phyloP scores from a whole-genome alignment of 176 grass and related monocot species.

The Triticum monococcum region DNA sequence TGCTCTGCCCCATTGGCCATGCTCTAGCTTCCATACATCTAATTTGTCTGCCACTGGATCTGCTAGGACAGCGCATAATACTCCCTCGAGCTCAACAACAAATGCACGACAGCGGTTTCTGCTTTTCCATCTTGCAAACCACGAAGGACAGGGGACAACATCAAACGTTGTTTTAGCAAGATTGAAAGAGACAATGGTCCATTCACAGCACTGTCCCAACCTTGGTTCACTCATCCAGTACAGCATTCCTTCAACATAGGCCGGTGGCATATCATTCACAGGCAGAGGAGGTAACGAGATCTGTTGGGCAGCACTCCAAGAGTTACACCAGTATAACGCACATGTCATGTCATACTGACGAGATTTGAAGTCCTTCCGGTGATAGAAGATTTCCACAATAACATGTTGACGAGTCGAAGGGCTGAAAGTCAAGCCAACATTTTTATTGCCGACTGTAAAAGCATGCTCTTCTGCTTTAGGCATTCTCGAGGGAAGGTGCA shows the following conservation, averaged over 20 bases:
- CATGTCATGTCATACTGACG: neutral
- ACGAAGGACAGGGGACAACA: constrained; percentile 8
- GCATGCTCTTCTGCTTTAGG: neutral
- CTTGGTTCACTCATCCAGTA: constrained; percentile 24
- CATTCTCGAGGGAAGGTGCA: neutral
- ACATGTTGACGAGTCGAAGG: neutral
- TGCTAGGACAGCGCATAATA: neutral
- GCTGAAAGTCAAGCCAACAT: constrained; percentile 24
- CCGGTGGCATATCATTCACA: constrained; percentile 24
- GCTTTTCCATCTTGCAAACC: neutral
- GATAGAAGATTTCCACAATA: neutral
- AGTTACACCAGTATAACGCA: neutral
- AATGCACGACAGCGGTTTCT: neutral
- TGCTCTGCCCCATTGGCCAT: neutral
- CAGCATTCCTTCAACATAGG: neutral
- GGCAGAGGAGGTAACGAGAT: neutral
- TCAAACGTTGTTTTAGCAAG: neutral
- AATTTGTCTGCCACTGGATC: neutral
- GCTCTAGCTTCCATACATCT: constrained; percentile 22
- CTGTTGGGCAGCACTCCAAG: neutral
- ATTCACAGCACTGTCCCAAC: neutral
- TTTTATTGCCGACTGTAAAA: constrained; percentile 14
- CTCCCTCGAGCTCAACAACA: constrained; percentile 8
- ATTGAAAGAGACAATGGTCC: neutral
- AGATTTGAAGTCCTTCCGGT: neutral